phyloP scores from a whole-genome alignment of 2,329 filamentous ascomycete species.

The Colletotrichum kahawae region DNA sequence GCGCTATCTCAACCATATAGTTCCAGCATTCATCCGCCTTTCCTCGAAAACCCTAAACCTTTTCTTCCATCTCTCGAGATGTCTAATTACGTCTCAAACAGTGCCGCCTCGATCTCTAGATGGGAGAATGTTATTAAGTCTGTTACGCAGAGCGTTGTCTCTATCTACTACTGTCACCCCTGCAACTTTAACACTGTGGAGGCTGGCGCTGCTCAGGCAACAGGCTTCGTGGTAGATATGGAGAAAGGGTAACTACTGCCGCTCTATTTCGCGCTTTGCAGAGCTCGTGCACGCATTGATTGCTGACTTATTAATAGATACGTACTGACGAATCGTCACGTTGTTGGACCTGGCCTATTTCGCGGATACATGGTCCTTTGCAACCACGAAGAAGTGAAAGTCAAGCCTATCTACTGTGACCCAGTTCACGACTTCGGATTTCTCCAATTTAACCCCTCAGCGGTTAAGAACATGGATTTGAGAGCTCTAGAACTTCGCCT shows the following conservation, averaged over 20 bases:
- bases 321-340: conserved; percentile 88
- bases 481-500: conserved; percentile 80
- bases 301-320: conserved; percentile 50
- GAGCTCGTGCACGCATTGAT: conserved; percentile 33
- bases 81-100: too few species aligned
- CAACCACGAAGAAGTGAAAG: conserved; percentile 96
- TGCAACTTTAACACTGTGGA: conserved; percentile 98
- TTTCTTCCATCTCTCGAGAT: too few species aligned
- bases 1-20: too few species aligned
- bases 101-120: too few species aligned
- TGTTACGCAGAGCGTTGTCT: conserved; percentile 96
- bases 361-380: conserved; percentile 99
- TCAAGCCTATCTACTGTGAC: conserved; percentile 95
- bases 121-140: conserved; percentile 97
- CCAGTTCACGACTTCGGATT: conserved; percentile 99
- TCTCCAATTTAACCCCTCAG: conserved; percentile 91
- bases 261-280: too few species aligned
- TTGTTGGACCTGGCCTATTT: conserved; percentile 93
- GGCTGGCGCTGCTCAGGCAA: conserved; percentile 92
- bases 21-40: too few species aligned
- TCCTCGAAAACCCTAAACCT: too few species aligned
- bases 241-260: conserved; percentile 85
- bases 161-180: conserved; percentile 98
- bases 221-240: conserved; percentile 96
- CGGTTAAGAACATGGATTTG: conserved; percentile 96